These are phyloP conservation scores for Wakefieldia striispora DNA, from an alignment of 768 basidiomycete genomes.

Conservation along the genomic window DNA sequence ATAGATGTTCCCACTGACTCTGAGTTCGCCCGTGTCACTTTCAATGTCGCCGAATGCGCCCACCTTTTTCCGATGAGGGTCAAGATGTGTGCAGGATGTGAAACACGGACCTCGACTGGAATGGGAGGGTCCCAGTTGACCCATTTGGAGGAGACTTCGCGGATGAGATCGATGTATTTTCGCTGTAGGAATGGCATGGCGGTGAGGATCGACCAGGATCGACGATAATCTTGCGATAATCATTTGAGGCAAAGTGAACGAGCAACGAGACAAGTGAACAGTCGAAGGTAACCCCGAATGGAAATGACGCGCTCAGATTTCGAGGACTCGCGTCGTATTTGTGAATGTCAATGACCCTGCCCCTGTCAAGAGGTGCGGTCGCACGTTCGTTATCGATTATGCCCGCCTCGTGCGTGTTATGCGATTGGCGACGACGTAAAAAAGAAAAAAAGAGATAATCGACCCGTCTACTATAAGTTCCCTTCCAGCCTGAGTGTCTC, in stretches of 20 bases:
- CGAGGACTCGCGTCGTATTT: too few species aligned
- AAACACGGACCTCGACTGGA: constrained; percentile 27
- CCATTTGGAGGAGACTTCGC: constrained; percentile 33
- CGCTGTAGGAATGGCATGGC: constrained; percentile 18
- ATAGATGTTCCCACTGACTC: constrained; percentile 35
- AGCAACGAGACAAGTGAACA: too few species aligned
- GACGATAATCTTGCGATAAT: background rate
- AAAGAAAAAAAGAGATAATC: too few species aligned
- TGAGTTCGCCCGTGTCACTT: constrained; percentile 27
- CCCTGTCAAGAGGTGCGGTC: too few species aligned
- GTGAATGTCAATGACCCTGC: too few species aligned
- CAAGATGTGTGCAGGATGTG: background rate
- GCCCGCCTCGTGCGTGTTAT: background rate
- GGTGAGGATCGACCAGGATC: background rate
- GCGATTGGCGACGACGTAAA: background rate
- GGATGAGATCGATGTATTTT: constrained; percentile 38
- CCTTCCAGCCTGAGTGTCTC: too few species aligned
- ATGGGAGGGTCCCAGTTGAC: constrained; percentile 38
- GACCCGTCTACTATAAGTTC: too few species aligned
- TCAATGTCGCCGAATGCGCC: constrained; percentile 35
- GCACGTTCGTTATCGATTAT: too few species aligned
- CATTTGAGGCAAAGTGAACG: too few species aligned
- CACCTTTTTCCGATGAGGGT: constrained; percentile 20
- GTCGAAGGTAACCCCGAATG: too few species aligned
- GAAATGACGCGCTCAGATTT: too few species aligned